These are phyloP conservation scores for Rhododendron mucronatum DNA, from an alignment of 148 eudicot genomes.

Conservation along the genomic window DNA sequence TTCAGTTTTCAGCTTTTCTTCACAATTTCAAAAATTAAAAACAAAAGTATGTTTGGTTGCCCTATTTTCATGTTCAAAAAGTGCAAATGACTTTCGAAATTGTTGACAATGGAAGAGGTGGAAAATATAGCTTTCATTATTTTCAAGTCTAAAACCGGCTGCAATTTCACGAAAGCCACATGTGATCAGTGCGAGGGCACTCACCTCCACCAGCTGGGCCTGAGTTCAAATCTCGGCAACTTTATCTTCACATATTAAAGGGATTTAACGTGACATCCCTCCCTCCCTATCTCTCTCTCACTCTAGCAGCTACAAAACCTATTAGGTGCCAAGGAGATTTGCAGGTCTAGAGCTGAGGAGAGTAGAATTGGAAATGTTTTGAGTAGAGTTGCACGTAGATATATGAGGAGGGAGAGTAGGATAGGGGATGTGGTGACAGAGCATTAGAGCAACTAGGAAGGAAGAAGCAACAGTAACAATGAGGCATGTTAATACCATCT, in stretches of 20 bases:
- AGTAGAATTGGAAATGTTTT: neutral
- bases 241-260: too few species aligned
- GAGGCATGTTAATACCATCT: neutral
- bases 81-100: neutral
- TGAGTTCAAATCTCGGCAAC: neutral
- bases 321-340: neutral
- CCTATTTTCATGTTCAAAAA: neutral
- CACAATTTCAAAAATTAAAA: neutral
- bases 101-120: neutral
- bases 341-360: neutral
- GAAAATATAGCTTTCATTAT: neutral
- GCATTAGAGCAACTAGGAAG: neutral
- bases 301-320: neutral
- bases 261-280: neutral
- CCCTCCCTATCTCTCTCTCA: neutral
- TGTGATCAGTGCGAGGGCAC: neutral
- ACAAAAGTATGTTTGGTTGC: neutral
- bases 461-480: neutral
- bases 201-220: neutral
- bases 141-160: neutral
- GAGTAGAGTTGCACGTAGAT: neutral
- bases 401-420: neutral
- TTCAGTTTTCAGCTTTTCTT: neutral
- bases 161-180: neutral
- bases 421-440: neutral